These are phyloP conservation scores for Debaryomycetaceae sp. DNA, from an alignment of 1,139 yeast species.

Conservation along the genomic window DNA sequence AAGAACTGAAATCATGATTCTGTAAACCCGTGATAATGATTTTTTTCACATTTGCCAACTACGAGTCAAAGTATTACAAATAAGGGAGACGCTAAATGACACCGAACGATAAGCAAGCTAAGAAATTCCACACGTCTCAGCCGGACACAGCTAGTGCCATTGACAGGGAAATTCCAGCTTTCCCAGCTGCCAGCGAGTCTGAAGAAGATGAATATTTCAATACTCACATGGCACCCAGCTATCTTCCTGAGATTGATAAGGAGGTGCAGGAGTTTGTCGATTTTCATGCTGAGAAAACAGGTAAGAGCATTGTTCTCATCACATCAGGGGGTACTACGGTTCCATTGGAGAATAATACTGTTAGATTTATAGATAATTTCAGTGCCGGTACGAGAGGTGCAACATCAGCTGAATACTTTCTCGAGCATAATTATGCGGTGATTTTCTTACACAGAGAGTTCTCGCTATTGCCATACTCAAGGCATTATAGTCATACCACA, in stretches of 20 bases:
- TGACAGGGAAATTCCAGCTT: constrained; percentile 69
- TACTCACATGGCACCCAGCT: constrained; percentile 69
- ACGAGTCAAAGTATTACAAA: neutral
- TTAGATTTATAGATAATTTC: constrained; percentile 91
- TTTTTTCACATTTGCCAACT: too few relatives aligned
- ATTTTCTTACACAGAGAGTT: constrained; percentile 90
- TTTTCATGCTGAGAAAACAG: constrained; percentile 32
- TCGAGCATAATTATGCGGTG: constrained; percentile 85
- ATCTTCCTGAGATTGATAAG: constrained; percentile 57
- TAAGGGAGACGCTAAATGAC: neutral
- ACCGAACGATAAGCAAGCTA: constrained; percentile 6
- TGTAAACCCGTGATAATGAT: too few relatives aligned
- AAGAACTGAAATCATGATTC: neutral
- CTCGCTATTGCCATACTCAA: constrained; percentile 83
- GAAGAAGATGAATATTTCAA: constrained; percentile 79
- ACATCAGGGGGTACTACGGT: constrained; percentile 99
- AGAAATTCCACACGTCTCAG: constrained; percentile 53
- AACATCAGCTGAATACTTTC: constrained; percentile 86
- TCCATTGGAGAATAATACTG: constrained; percentile 94
- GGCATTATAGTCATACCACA: constrained; percentile 84
- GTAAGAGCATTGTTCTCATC: constrained; percentile 67
- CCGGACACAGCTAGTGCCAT: constrained; percentile 75
- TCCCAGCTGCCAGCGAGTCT: constrained; percentile 69
- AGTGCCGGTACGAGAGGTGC: constrained; percentile 99
- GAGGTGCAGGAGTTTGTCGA: constrained; percentile 61